These are phyloP conservation scores for Avena eriantha DNA, from an alignment of 176 grass and related monocot species.

Conservation along the genomic window DNA sequence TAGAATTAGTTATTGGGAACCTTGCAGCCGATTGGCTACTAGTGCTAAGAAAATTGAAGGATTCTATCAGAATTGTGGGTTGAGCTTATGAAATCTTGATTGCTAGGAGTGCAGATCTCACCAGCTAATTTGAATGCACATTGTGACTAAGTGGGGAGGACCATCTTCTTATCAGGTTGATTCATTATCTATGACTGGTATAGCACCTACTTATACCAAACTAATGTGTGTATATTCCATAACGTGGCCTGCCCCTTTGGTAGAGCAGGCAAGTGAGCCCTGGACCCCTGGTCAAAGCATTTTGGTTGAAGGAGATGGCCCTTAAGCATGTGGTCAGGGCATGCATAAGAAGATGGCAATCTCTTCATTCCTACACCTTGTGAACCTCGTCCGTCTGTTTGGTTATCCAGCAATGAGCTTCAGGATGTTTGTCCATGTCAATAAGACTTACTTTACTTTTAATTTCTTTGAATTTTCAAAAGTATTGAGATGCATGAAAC, in stretches of 20 bases:
- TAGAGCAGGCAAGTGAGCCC: not conserved
- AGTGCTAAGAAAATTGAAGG: not conserved
- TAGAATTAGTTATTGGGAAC: constrained; percentile 10
- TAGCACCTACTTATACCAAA: not conserved
- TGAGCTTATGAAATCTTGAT: not conserved
- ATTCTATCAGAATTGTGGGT: constrained; percentile 1
- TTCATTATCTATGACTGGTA: not conserved
- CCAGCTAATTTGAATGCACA: constrained; percentile 4
- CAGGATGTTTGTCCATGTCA: not conserved
- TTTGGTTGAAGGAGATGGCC: not conserved
- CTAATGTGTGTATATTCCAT: not conserved
- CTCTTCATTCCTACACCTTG: not conserved
- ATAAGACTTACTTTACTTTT: not conserved
- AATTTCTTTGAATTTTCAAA: constrained; percentile 23
- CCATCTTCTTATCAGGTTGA: not conserved
- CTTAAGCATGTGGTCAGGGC: not conserved
- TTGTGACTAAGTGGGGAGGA: constrained; percentile 1
- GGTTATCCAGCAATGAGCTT: constrained; percentile 15
- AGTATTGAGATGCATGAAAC: constrained; percentile 11
- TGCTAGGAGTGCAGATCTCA: constrained; percentile 29
- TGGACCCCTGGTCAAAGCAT: not conserved
- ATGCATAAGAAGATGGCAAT: not conserved
- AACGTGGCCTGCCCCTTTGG: not conserved
- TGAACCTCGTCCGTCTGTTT: not conserved
- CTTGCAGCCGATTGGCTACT: not conserved